A percentile compares a stretch with the other conserved stretches of the same genome.
Evolutionary conservation across 1,284 basidiomycete genomes (phyloP).

Genomic region (Ganoderma lucidum): DNA sequence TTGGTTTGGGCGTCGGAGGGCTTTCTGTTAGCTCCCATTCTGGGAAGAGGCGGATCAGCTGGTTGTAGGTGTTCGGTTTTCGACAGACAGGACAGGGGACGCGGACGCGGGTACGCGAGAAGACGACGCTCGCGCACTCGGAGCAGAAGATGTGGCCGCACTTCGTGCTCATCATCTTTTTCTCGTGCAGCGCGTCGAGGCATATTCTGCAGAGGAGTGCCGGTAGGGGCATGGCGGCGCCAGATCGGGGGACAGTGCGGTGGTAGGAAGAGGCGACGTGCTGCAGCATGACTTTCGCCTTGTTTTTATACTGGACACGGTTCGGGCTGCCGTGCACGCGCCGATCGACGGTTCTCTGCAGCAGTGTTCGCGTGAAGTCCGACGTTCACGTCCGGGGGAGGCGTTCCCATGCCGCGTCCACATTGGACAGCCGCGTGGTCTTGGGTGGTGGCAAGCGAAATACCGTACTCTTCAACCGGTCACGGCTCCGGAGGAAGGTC

Average conservation of each 20-base stretch:
- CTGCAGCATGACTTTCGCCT: neutral
- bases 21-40: constrained; percentile 21
- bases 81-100: constrained; percentile 39
- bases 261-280: neutral
- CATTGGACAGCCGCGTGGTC: neutral
- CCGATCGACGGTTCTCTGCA: neutral
- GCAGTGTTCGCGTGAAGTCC: neutral
- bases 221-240: constrained; percentile 25
- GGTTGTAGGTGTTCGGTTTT: constrained; percentile 29
- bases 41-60: constrained; percentile 37
- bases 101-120: constrained; percentile 27
- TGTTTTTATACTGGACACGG: neutral
- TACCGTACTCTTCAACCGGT: neutral
- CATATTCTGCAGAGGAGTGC: constrained; percentile 38
- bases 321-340: neutral
- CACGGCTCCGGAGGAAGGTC: neutral
- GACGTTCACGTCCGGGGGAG: neutral
- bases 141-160: constrained; percentile 43
- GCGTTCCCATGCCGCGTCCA: neutral
- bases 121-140: constrained; percentile 39
- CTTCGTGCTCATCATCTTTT: constrained; percentile 34
- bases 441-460: neutral
- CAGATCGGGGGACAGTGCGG: neutral
- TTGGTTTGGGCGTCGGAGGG: neutral
- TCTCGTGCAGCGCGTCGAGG: constrained; percentile 27